These are phyloP conservation scores for Candida sanyiensis DNA, from an alignment of 805 yeast genomes.

Conservation along the genomic window DNA sequence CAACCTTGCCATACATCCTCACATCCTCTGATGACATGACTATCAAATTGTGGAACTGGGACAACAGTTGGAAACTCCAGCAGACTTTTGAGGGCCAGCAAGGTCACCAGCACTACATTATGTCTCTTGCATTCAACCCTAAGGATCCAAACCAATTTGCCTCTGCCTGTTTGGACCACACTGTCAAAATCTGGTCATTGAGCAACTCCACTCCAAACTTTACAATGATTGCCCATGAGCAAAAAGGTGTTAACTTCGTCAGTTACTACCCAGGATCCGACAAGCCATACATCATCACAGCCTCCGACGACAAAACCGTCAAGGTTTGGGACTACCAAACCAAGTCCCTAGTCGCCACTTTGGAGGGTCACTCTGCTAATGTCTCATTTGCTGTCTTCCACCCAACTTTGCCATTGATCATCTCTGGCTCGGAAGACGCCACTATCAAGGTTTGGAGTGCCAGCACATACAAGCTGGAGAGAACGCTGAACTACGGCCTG, in stretches of 20 bases:
- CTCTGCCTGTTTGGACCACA: slow-evolving; percentile 91
- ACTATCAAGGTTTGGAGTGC: slow-evolving; percentile 93
- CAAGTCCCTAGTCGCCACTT: slow-evolving; percentile 87
- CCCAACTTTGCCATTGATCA: slow-evolving; percentile 90
- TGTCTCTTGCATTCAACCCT: slow-evolving; percentile 93
- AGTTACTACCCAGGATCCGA: slow-evolving; percentile 97
- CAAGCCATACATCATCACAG: slow-evolving; percentile 89
- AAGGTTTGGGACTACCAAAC: slow-evolving; percentile 97
- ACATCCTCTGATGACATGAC: slow-evolving; percentile 91
- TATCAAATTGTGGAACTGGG: slow-evolving; percentile 97
- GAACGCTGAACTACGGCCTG: slow-evolving; percentile 81
- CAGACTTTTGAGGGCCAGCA: slow-evolving; percentile 93
- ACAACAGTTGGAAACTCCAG: slow-evolving; percentile 81
- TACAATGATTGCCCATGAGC: slow-evolving; percentile 85
- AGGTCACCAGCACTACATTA: slow-evolving; percentile 93
- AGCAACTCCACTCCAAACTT: slow-evolving; percentile 86
- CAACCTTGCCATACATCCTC: slow-evolving; percentile 81
- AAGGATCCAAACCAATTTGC: slow-evolving; percentile 98
- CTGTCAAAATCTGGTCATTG: slow-evolving; percentile 94
- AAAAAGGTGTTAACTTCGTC: slow-evolving; percentile 91
- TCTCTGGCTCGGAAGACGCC: slow-evolving; percentile 96
- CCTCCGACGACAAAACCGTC: slow-evolving; percentile 86
- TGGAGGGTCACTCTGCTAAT: slow-evolving; percentile 90
- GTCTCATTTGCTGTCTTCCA: slow-evolving; percentile 97
- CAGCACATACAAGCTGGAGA: slow-evolving; percentile 88